Conservation (phyloP, 2,329 filamentous ascomycete genomes). For the Rhinocladiella similis region DNA sequence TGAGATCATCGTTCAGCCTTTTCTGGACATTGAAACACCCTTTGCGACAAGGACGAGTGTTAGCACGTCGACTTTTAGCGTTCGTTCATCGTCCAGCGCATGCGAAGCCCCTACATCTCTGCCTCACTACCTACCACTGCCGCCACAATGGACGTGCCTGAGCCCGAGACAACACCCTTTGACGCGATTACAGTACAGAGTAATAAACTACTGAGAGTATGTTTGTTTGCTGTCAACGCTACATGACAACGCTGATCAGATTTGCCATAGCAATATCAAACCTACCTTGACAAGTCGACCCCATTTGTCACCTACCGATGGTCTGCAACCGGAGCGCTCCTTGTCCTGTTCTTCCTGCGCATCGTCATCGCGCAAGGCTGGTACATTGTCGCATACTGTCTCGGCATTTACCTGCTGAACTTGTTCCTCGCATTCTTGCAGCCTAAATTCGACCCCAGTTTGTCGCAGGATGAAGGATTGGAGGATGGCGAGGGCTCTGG, state of each 20-base stretch:
- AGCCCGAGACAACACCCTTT: constrained; percentile 89
- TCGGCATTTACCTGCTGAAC: constrained; percentile 98
- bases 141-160: constrained; percentile 73
- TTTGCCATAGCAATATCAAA: constrained; percentile 78
- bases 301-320: constrained; percentile 89
- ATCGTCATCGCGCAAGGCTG: constrained; percentile 93
- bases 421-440: constrained; percentile 98
- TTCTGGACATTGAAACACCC: no score
- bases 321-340: constrained; percentile 73
- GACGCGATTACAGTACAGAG: constrained; percentile 86
- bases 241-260: constrained; percentile 5
- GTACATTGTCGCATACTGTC: constrained; percentile 98
- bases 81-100: constrained; percentile 3
- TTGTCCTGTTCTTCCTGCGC: constrained; percentile 81
- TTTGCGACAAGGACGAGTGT: no score
- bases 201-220: constrained; percentile 44
- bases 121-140: constrained; percentile 13
- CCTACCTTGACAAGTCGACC: constrained; percentile 89
- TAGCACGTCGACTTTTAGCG: no score
- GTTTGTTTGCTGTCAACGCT: constrained; percentile 21
- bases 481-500: constrained; percentile 78
- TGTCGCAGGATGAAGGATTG: constrained; percentile 92
- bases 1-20: no score
- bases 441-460: constrained; percentile 97
- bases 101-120: constrained; percentile 24